A percentile compares a stretch with the other conserved stretches of the same genome.
phyloP scores from a whole-genome alignment of 2,329 filamentous ascomycete genomes.

The Penicillium expansum region DNA sequence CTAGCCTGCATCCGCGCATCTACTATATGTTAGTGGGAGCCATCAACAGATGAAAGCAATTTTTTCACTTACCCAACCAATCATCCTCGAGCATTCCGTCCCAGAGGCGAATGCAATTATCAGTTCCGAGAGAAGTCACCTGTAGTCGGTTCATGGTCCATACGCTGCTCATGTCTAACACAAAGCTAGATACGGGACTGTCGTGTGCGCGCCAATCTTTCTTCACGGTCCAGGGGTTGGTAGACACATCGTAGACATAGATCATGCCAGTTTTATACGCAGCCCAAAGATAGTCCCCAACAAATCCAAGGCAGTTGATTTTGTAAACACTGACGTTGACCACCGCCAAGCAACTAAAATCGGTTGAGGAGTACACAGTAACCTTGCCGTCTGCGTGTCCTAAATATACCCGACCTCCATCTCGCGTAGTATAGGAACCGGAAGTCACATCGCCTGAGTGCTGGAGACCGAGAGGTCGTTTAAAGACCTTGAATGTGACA shows the following conservation, averaged over 20 bases:
- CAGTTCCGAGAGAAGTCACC: constrained; percentile 80
- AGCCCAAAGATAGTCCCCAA: constrained; percentile 83
- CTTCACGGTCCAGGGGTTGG: constrained; percentile 80
- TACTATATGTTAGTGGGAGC: constrained; percentile 29
- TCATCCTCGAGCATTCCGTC: constrained; percentile 91
- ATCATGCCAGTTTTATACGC: constrained; percentile 93
- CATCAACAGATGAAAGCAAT: neutral
- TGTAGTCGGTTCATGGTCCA: constrained; percentile 83
- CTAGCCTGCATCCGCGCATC: constrained; percentile 81
- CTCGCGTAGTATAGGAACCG: constrained; percentile 69
- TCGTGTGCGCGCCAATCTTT: constrained; percentile 96
- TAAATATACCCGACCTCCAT: constrained; percentile 79
- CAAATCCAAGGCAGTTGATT: constrained; percentile 80
- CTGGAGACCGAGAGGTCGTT: constrained; percentile 66
- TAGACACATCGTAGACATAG: constrained; percentile 82
- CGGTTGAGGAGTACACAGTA: constrained; percentile 78
- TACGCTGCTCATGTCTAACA: constrained; percentile 75
- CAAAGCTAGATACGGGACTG: constrained; percentile 72
- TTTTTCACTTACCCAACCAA: constrained; percentile 64
- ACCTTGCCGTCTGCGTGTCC: constrained; percentile 93
- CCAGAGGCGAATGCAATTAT: constrained; percentile 82
- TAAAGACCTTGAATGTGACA: constrained; percentile 70
- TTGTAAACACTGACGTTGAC: constrained; percentile 91
- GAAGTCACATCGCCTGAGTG: constrained; percentile 84
- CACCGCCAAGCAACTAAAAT: constrained; percentile 74